These are phyloP conservation scores for Baeospora myosura DNA, from an alignment of 1,284 basidiomycete genomes.

Conservation along the genomic window DNA sequence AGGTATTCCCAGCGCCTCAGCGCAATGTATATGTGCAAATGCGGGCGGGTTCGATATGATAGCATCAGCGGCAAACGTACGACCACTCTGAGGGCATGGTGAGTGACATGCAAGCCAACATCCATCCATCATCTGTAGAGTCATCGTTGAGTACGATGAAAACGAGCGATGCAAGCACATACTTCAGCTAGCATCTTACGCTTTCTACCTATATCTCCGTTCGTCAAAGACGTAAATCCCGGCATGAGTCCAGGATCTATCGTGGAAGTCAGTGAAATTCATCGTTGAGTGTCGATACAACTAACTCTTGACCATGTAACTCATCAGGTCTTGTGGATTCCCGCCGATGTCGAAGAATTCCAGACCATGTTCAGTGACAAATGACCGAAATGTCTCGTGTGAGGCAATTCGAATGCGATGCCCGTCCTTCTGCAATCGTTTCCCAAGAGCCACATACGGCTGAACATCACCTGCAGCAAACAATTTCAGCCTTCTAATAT, in stretches of 20 bases:
- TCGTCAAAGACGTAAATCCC: constrained; percentile 39
- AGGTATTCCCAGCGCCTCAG: constrained; percentile 57
- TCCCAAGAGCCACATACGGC: constrained; percentile 60
- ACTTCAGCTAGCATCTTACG: constrained; percentile 39
- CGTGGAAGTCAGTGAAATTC: constrained; percentile 26
- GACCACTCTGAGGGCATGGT: constrained; percentile 35
- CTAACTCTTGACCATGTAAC: constrained; percentile 51
- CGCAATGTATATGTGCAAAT: constrained; percentile 59
- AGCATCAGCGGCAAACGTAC: constrained; percentile 49
- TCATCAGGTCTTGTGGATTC: constrained; percentile 54
- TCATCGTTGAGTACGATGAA: constrained; percentile 2
- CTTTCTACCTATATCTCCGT: constrained; percentile 42
- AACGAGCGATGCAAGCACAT: neutral
- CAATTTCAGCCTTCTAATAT: neutral
- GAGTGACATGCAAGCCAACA: constrained; percentile 49
- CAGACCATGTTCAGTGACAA: constrained; percentile 43
- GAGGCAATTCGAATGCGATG: constrained; percentile 64
- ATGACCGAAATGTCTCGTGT: constrained; percentile 53
- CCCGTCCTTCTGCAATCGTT: constrained; percentile 42
- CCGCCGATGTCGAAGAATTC: constrained; percentile 56
- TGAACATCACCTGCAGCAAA: constrained; percentile 65
- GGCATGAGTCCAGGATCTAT: constrained; percentile 47
- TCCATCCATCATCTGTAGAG: constrained; percentile 44
- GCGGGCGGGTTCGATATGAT: constrained; percentile 62
- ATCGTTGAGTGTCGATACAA: constrained; percentile 4